Evolutionary conservation across 1,284 basidiomycete species (phyloP), one percentile per base, ranked within the genome.

Genomic region (Vanrija pseudolonga): DNA sequence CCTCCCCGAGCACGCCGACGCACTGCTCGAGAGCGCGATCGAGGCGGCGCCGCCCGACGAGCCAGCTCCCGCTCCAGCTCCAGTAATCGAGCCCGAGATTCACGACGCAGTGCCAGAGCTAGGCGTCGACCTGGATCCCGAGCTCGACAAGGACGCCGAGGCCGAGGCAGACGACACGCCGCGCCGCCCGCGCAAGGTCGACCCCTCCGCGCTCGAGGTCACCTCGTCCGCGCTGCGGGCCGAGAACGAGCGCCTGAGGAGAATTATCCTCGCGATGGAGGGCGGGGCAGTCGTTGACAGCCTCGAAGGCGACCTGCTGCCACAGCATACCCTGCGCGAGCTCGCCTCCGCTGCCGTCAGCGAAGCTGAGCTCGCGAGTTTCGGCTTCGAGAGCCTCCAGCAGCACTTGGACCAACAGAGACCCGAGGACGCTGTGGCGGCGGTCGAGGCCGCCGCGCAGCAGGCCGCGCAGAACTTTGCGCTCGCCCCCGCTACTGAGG

Each of bases 221-320:
- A 47, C 55, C n/a, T 23, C 50, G 1, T 7, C n/a, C 4, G 44
- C 60, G 3, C 19, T 61, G 19, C 26, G 48, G 4, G 42, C 37
- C 2, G 60, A 61, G 44, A 58, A 58, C 44, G 60, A 57, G 46
- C 60, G 60, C 6, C 40, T 61, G 9, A 53, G 51, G 5, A 47
- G 47, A 24, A 45, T 53, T 0, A 42, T 61, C 22, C 18, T 45
- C 14, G 24, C 46, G 1, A 48, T 61, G 26, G 56, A 61, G 26
- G 45, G 45, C 3, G 47, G 36, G 1, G 42, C 46, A 28, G 17
- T 24, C 3, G 52, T 40, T 9, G 46, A 40, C 24, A 24, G 37
- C 24, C 47, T 40, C 9, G 47, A 49, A 7, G 40, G 37, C 18
- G 46, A 38, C 23, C 32, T 43, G 4, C 51, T 56, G 17, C 47